Evolutionary conservation across 805 yeast species (phyloP), one percentile per base, ranked within the genome.

Genomic region (Candida dajiaensis): DNA sequence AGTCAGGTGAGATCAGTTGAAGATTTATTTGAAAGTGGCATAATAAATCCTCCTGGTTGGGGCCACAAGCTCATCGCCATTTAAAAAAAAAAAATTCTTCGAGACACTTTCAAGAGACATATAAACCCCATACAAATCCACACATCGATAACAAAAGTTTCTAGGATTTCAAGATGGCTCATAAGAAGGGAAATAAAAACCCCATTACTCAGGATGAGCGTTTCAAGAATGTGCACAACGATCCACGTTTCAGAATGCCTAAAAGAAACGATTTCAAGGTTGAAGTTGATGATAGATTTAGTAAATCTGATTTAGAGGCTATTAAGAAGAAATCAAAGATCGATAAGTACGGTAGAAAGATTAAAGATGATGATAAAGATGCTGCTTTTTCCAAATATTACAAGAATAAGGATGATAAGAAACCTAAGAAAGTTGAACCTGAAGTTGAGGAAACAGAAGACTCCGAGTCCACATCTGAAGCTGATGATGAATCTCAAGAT

Each of bases 311-410:
- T 45, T 68, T 81, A 46, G 77, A 81, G 51, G 78, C 84, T n/a
- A 81, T 80, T 44, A 72, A 75, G 47, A 68, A 59, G 35, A 68
- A 68, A 45, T 76, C 84, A 6, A 79, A 77, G 49, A 83, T 88
- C 41, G 98, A 94, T 62, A 81, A 85, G 56, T 92, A 89, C 64
- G 99, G 99, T 40, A 77, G 97, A 62, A 82, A 76, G 55, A 58
- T 88, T 21, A 71, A 71, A 31, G 64, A 62, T 3, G 66, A 70
- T 29, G 76, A 77, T 7, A 65, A 64, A 28, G 62, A 61, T 87
- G 50, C 51, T 12, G 57, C 45, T 11, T 56, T 56, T 33, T 49
- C 49, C 18, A 55, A 51, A 46, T 56, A 50, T 36, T 56, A 48
- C 28, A 81, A 75, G 54, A 60, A 87, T 16, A 71, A 70, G 29